Evolutionary conservation across 2,329 filamentous ascomycete species (phyloP).

Genomic region (Scedosporium dehoogii): DNA sequence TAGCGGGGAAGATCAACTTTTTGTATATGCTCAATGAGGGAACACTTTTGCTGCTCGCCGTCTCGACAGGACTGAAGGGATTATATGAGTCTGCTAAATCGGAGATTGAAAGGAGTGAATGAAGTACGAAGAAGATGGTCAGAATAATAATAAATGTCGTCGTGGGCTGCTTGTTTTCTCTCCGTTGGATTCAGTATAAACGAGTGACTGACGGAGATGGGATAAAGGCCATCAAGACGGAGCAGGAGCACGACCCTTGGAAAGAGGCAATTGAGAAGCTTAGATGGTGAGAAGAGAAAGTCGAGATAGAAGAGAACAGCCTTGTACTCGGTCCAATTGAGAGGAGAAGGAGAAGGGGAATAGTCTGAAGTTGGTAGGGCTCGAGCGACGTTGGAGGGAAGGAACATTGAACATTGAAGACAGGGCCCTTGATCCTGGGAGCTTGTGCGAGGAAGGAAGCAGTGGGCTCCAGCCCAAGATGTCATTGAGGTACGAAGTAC

Average conservation of each 20-base stretch:
- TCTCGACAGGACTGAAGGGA: too few relatives aligned
- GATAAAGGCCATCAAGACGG: neutral
- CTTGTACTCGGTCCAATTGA: neutral
- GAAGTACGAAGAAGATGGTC: too few relatives aligned
- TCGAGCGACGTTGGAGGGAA: neutral
- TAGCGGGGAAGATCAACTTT: too few relatives aligned
- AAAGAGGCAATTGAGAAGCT: neutral
- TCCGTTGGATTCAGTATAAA: neutral
- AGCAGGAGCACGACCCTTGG: neutral
- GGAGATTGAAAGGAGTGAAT: too few relatives aligned
- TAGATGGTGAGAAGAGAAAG: neutral
- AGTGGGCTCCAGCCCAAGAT: neutral
- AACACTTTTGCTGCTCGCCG: too few relatives aligned
- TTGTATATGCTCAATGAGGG: too few relatives aligned
- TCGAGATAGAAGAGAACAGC: neutral
- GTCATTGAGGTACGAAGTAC: neutral
- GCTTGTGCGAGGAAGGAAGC: neutral
- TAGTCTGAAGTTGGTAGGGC: neutral
- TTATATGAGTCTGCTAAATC: too few relatives aligned
- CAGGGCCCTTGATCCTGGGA: neutral
- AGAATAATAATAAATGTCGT: too few relatives aligned
- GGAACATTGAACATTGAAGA: neutral
- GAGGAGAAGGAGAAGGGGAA: neutral
- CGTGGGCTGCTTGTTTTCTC: neutral
- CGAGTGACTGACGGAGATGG: slow-evolving; percentile 4